Evolutionary conservation across 1,284 basidiomycete genomes (phyloP), one percentile per base, ranked within the genome.

Genomic region (Hemileia vastatrix): DNA sequence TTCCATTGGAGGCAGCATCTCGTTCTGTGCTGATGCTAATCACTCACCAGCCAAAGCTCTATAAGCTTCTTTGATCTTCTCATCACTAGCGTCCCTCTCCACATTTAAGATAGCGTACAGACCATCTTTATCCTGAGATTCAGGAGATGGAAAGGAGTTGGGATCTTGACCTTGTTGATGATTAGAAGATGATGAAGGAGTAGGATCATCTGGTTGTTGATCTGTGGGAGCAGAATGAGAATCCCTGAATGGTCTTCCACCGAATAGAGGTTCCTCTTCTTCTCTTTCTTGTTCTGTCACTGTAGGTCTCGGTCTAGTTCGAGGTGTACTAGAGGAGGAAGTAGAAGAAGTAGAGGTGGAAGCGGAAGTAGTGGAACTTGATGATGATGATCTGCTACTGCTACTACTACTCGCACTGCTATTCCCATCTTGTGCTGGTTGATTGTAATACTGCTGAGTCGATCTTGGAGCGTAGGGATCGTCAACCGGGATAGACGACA

Each of bases 1-100:
- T n/a, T n/a, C n/a, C n/a, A n/a, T n/a, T n/a, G n/a, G n/a, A n/a
- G n/a, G n/a, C n/a, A n/a, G n/a, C n/a, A n/a, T n/a, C n/a, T n/a
- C n/a, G n/a, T n/a, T n/a, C n/a, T n/a, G n/a, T n/a, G n/a, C n/a
- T n/a, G n/a, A n/a, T n/a, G n/a, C n/a, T n/a, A n/a, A n/a, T n/a
- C n/a, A 53, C 64, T 63, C 43, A 70, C 67, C 79, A 1, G 87
- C 88, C 24, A 89, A 75, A 8, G 82, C 76, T 54, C 81, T 80
- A 72, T 88, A 86, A 50, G 84, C 81, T 64, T 89, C 87, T 55
- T 85, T 81, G 66, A 89, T 84, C 68, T 87, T 84, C 58, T 78
- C 77, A 54, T 82, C 80, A 1, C 84, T 81, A 0, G 87, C 86
- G 31, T 80, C 79, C 54, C 76, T 79, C 31, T 83, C 81, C 40